Conservation (phyloP, 768 basidiomycete genomes). For the Russula abietina region DNA sequence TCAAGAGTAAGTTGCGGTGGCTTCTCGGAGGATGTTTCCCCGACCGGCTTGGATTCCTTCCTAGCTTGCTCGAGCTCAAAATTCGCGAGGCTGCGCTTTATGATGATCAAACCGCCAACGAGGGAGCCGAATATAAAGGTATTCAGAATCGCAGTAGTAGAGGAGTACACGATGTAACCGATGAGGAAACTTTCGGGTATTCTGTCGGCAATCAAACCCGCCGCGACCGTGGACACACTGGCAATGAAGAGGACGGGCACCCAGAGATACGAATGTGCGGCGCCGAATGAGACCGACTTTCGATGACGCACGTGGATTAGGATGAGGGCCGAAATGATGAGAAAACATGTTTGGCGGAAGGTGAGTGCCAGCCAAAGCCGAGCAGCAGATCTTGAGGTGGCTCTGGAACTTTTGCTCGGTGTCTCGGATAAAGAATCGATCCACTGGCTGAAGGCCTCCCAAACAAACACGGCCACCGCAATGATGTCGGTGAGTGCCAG, state of each 20-base stretch:
- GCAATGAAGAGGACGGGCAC: conserved; percentile 53
- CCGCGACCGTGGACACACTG: conserved; percentile 51
- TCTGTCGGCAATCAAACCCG: conserved; percentile 51
- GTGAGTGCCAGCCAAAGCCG: conserved; percentile 68
- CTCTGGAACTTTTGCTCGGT: conserved; percentile 37
- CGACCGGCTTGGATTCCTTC: conserved; percentile 34
- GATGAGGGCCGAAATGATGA: conserved; percentile 53
- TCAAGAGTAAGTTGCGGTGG: conserved; percentile 57
- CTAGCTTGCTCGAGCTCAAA: conserved; percentile 46
- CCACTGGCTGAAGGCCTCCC: conserved; percentile 56
- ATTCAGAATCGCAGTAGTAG: conserved; percentile 46
- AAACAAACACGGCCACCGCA: conserved; percentile 56
- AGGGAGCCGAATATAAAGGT: conserved; percentile 53
- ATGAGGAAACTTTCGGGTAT: conserved; percentile 50
- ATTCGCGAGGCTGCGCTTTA: conserved; percentile 58
- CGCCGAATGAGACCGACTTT: conserved; percentile 61
- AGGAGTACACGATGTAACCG: conserved; percentile 56
- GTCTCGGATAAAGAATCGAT: conserved; percentile 38
- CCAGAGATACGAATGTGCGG: conserved; percentile 71
- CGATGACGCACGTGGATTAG: conserved; percentile 67
- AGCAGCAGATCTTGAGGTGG: conserved; percentile 47
- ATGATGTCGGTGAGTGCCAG: conserved; percentile 60
- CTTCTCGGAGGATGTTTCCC: conserved; percentile 44
- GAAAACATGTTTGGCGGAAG: conserved; percentile 60
- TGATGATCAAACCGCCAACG: conserved; percentile 54